Evolutionary conservation across 345 rosid species (phyloP).

Genomic region (Dipteronia sinensis): DNA sequence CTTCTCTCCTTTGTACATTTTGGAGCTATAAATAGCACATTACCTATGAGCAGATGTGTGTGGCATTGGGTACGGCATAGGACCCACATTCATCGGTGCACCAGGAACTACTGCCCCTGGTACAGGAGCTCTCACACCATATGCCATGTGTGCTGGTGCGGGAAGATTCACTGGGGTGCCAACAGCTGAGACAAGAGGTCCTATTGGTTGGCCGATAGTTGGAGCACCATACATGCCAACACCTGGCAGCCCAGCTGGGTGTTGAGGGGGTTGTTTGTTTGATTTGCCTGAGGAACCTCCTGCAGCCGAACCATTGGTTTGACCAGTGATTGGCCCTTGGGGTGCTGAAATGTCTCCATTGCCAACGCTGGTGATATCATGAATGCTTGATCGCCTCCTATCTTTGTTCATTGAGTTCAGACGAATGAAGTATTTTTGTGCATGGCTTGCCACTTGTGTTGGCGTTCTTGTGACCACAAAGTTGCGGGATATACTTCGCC

Average conservation of each 20-base stretch:
- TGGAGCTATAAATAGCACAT: slow-evolving; percentile 32
- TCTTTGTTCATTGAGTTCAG: slow-evolving; percentile 93
- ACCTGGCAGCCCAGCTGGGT: slow-evolving; percentile 44
- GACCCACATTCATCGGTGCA: slow-evolving; percentile 76
- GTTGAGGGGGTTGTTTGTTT: slow-evolving; percentile 61
- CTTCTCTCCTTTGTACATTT: slow-evolving; percentile 54
- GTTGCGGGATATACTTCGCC: slow-evolving; percentile 97
- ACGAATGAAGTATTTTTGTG: slow-evolving; percentile 93
- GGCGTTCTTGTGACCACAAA: slow-evolving; percentile 96
- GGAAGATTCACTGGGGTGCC: slow-evolving; percentile 93
- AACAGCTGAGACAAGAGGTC: slow-evolving; percentile 84
- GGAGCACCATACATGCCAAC: slow-evolving; percentile 65
- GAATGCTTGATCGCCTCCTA: slow-evolving; percentile 93
- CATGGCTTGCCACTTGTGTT: slow-evolving; percentile 99
- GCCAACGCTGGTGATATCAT: slow-evolving; percentile 86
- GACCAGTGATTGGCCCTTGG: slow-evolving; percentile 95
- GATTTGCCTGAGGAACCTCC: slow-evolving; percentile 61
- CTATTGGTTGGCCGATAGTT: slow-evolving; percentile 79
- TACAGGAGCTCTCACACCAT: slow-evolving; percentile 69
- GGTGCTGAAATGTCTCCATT: slow-evolving; percentile 65
- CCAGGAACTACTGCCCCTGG: slow-evolving; percentile 72
- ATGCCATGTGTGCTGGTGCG: slow-evolving; percentile 68
- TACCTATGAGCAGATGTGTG: slow-evolving; percentile 76
- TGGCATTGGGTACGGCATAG: slow-evolving; percentile 72
- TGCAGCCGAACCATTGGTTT: slow-evolving; percentile 54